A percentile compares a stretch with the other conserved stretches of the same genome.
These are phyloP conservation scores for Aspergillus pseudoterreus DNA, from an alignment of 2,329 filamentous ascomycete species.

Conservation along the genomic window DNA sequence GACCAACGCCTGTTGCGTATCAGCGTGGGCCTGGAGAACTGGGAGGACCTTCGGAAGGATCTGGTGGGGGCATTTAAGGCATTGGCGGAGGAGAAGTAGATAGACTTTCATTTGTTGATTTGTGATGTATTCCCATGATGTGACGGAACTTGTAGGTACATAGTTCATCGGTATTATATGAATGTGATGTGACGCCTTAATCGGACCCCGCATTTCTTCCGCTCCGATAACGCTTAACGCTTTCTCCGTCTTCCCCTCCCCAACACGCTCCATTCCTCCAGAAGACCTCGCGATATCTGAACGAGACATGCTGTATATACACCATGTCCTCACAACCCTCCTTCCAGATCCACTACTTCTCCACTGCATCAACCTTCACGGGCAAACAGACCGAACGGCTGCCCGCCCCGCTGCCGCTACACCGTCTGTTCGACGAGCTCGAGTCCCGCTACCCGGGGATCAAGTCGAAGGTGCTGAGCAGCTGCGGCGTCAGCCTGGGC, in stretches of 20 bases:
- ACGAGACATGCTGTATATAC: too few relatives aligned
- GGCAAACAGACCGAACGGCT: slow-evolving; percentile 37
- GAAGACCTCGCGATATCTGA: not conserved
- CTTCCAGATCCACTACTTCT: slow-evolving; percentile 47
- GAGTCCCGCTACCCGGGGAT: slow-evolving; percentile 43
- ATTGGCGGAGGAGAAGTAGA: slow-evolving; percentile 33
- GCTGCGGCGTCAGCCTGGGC: slow-evolving; percentile 41
- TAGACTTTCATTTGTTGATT: not conserved
- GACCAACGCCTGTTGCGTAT: slow-evolving; percentile 72
- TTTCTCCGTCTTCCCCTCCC: not conserved
- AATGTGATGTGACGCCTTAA: too few relatives aligned
- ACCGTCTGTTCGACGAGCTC: slow-evolving; percentile 34
- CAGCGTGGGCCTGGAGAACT: slow-evolving; percentile 81
- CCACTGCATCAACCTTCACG: slow-evolving; percentile 40
- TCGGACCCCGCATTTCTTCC: not conserved
- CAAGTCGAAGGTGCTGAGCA: slow-evolving; percentile 33
- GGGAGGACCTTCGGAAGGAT: slow-evolving; percentile 79
- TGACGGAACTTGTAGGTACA: not conserved
- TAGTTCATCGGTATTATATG: too few relatives aligned
- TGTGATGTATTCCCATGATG: not conserved
- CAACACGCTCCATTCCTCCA: not conserved
- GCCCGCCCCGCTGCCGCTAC: slow-evolving; percentile 39
- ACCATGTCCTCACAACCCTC: slow-evolving; percentile 1
- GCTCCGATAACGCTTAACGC: not conserved
- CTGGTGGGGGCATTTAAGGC: slow-evolving; percentile 63